A percentile compares a stretch with the other conserved stretches of the same genome.
Evolutionary conservation across 2,329 filamentous ascomycete species (phyloP).

Genomic region (Monilinia laxa): DNA sequence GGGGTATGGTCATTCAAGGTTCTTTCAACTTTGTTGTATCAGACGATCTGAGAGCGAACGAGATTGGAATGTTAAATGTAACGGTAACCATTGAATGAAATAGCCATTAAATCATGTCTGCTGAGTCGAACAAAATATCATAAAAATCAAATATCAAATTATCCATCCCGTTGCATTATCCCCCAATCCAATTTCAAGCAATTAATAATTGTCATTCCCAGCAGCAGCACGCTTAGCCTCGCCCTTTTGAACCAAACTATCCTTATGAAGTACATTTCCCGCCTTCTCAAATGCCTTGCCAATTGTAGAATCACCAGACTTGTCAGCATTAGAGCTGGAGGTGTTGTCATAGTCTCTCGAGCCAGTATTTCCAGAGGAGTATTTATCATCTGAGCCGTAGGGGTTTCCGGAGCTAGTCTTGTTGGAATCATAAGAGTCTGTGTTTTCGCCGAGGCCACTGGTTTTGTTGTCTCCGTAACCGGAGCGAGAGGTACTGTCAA

Average conservation of each 20-base stretch:
- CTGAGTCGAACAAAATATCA: not conserved
- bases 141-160: not conserved
- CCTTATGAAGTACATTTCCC: conserved; percentile 50
- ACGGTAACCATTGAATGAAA: not conserved
- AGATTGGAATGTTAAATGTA: not conserved
- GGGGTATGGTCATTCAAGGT: not conserved
- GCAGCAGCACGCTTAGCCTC: conserved; percentile 49
- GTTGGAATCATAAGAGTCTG: conserved; percentile 25
- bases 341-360: conserved; percentile 25
- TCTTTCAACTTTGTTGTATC: no score
- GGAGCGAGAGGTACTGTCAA: conserved; percentile 17
- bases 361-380: conserved; percentile 29
- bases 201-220: conserved; percentile 29
- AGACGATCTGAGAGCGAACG: no score
- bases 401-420: conserved; percentile 23
- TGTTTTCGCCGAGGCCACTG: conserved; percentile 23
- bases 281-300: conserved; percentile 61
- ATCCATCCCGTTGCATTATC: not conserved
- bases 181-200: not conserved
- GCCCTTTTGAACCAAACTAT: conserved; percentile 51
- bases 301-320: conserved; percentile 40
- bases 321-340: conserved; percentile 33
- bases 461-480: conserved; percentile 9
- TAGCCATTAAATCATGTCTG: conserved; percentile 13
- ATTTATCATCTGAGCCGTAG: conserved; percentile 27